Evolutionary conservation across 495 filamentous ascomycete genomes (phyloP), one percentile per base, ranked within the genome.

Genomic region (Xylaria cubensis): DNA sequence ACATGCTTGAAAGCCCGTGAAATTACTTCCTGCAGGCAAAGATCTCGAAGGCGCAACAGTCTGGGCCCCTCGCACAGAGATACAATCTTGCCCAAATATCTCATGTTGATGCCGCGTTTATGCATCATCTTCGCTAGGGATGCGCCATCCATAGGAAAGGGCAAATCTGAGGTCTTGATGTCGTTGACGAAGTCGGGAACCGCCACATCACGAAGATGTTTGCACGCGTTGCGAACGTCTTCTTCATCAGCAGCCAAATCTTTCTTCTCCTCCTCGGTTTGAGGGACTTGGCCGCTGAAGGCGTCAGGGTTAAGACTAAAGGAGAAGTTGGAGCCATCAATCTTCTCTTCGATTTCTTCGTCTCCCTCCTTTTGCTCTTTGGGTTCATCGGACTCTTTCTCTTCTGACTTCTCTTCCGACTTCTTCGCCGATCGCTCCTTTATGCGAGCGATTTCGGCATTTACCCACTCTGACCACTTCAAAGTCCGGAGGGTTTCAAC

Each of bases 81-180:
- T 26, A 92, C 92, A 74, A 98, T 78, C 78, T 89, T 92, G 63
- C 97, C 97, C 36, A 99, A 88, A 82, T 99, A 99, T 77, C 97
- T 91, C 73, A 97, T 88, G 85, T 98, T 99, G 84, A 99, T 93
- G 80, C 97, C 97, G 44, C 97, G 94, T 83, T 97, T 97, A 84
- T 99, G 97, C 84, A 99, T 88, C 53, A 97, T 88, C 73, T 90
- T 89, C 72, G 90, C 93, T 69, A 99, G 86, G 32, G 95, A 97
- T 75, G 92, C 89, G 51, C 97, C 97, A 77, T 99, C 97, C 94
- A 98, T 97, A 48, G 97, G 97, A 86, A 97, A 98, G 72, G 94
- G 94, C 62, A 97, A 90, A 73, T 99, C 97, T 12, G 94, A 93
- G 75, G 97, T 93, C 78, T 92, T 91, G 58, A 98, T 89, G 74